Conservation (phyloP, 2,329 filamentous ascomycete species). For the Colletotrichum orchidophilum region DNA sequence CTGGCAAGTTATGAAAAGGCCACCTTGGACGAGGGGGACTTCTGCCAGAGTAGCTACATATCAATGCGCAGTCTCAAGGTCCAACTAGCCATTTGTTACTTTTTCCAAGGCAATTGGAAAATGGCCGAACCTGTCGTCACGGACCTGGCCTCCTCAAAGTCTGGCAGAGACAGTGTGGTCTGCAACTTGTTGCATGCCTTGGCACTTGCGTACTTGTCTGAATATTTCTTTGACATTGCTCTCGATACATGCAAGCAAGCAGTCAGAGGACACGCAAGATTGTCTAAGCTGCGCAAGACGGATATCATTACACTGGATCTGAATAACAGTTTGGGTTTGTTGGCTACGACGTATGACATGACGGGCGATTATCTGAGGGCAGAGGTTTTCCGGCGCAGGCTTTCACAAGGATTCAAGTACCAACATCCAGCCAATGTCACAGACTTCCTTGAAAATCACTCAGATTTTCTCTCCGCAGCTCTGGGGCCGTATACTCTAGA, state of each 20-base stretch:
- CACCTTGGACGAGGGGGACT: neutral
- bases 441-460: neutral
- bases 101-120: constrained; percentile 37
- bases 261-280: constrained; percentile 35
- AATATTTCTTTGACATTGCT: constrained; percentile 38
- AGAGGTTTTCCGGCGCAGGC: constrained; percentile 36
- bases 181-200: constrained; percentile 39
- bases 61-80: constrained; percentile 33
- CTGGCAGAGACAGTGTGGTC: constrained; percentile 29
- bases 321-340: constrained; percentile 36
- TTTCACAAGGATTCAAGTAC: constrained; percentile 9
- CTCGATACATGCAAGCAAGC: constrained; percentile 32
- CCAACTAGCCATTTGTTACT: constrained; percentile 38
- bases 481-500: neutral
- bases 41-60: neutral
- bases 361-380: constrained; percentile 38
- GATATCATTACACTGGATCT: constrained; percentile 28
- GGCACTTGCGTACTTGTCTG: constrained; percentile 35
- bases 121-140: constrained; percentile 35
- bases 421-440: neutral
- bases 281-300: constrained; percentile 30
- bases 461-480: neutral
- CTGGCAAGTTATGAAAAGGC: constrained; percentile 7
- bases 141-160: constrained; percentile 28
- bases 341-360: constrained; percentile 38